phyloP scores from a whole-genome alignment of 164 flowering plant species.

The Umbellularia californica region DNA sequence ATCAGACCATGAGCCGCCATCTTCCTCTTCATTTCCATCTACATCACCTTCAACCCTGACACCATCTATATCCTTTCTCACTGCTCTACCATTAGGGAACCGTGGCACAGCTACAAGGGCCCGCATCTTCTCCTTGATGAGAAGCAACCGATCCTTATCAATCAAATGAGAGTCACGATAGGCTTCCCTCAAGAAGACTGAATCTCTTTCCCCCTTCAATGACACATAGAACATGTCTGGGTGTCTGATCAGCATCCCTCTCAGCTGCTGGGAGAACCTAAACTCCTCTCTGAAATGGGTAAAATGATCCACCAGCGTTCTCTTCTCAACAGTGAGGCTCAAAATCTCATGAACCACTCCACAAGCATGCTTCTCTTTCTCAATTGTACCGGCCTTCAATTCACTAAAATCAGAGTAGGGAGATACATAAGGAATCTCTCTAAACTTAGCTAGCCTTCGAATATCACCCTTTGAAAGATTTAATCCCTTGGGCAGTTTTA shows the following conservation, averaged over 20 bases:
- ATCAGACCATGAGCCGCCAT: slow-evolving; percentile 56
- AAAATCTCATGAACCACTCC: slow-evolving; percentile 88
- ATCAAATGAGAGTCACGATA: slow-evolving; percentile 73
- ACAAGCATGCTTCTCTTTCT: slow-evolving; percentile 92
- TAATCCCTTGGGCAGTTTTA: slow-evolving; percentile 82
- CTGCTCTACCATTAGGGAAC: slow-evolving; percentile 32
- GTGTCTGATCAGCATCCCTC: slow-evolving; percentile 92
- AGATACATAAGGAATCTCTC: slow-evolving; percentile 77
- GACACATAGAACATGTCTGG: slow-evolving; percentile 97
- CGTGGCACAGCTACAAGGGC: slow-evolving; percentile 74
- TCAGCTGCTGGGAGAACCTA: slow-evolving; percentile 83
- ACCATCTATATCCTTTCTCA: slow-evolving; percentile 13
- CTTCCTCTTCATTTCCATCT: slow-evolving; percentile 41
- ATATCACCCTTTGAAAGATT: slow-evolving; percentile 74
- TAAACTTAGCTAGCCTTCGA: slow-evolving; percentile 59
- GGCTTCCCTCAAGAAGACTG: slow-evolving; percentile 88
- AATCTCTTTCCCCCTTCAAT: slow-evolving; percentile 88
- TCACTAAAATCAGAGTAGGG: slow-evolving; percentile 80
- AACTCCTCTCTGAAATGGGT: slow-evolving; percentile 96
- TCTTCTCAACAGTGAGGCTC: slow-evolving; percentile 87
- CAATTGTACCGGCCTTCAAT: slow-evolving; percentile 55
- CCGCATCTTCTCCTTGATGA: slow-evolving; percentile 87
- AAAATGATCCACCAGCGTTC: slow-evolving; percentile 86
- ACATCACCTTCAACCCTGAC: slow-evolving; percentile 24
- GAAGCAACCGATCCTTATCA: slow-evolving; percentile 65